phyloP scores from a whole-genome alignment of 306 rosid genomes.

The Lathyrus oleraceus region DNA sequence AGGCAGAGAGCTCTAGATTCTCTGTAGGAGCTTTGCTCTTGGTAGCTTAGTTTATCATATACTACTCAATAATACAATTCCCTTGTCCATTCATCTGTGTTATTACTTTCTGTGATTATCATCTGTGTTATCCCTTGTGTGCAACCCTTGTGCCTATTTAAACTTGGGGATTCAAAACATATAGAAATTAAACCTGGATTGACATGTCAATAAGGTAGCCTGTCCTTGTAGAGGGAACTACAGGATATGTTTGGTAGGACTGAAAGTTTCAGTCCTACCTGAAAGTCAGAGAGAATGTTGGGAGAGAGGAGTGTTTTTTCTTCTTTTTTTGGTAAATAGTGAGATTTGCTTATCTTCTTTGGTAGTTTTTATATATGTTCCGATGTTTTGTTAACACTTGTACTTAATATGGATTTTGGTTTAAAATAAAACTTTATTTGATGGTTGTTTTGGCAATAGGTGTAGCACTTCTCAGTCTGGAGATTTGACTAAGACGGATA shows the following conservation, averaged over 20 bases:
- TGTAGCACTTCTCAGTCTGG: conserved; percentile 88
- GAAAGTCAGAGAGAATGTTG: conserved; percentile 27
- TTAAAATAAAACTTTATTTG: conserved; percentile 33
- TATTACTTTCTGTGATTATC: too few relatives aligned
- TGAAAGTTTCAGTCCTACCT: too few relatives aligned
- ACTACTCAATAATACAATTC: too few relatives aligned
- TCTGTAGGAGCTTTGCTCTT: too few relatives aligned
- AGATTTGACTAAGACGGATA: conserved; percentile 78
- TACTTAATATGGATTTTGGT: conserved; percentile 19
- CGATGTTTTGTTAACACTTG: neutral
- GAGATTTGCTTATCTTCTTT: conserved; percentile 14
- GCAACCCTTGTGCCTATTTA: conserved; percentile 30
- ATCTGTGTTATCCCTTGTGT: conserved; percentile 45
- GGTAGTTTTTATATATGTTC: conserved; percentile 17
- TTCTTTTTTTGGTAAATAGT: neutral
- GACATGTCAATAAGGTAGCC: conserved; percentile 12
- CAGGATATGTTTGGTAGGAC: neutral
- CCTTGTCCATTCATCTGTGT: too few relatives aligned
- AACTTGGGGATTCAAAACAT: conserved; percentile 24
- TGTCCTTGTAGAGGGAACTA: neutral
- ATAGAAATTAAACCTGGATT: conserved; percentile 20
- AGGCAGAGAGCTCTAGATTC: too few relatives aligned
- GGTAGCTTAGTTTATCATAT: too few relatives aligned
- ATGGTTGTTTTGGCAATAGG: conserved; percentile 58
- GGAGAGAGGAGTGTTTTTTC: neutral